A percentile compares a stretch with the other conserved stretches of the same genome.
Conservation (phyloP, 2,329 filamentous ascomycete species). For the Fusarium domesticum region DNA sequence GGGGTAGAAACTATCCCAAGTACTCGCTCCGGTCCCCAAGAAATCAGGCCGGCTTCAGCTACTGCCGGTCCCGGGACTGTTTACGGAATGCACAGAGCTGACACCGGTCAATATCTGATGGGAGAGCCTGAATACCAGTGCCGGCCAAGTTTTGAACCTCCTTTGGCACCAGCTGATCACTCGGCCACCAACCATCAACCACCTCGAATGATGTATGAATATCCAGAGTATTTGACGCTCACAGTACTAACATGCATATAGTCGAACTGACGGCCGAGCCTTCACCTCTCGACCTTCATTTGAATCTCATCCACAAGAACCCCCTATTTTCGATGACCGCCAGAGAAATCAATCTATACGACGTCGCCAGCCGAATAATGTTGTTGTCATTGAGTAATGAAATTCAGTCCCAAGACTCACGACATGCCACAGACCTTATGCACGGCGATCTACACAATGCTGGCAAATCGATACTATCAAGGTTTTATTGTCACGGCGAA, state of each 20-base stretch:
- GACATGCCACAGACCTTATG: neutral
- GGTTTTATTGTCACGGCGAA: no score
- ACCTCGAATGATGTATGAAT: conserved; percentile 28
- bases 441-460: no score
- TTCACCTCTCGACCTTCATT: conserved; percentile 4
- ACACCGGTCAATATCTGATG: neutral
- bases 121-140: neutral
- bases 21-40: conserved; percentile 6
- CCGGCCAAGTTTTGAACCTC: neutral
- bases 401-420: conserved; percentile 1
- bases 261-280: conserved; percentile 13
- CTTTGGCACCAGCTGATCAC: neutral
- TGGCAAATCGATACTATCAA: no score
- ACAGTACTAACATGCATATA: conserved; percentile 2
- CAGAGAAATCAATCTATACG: conserved; percentile 19
- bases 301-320: conserved; percentile 18
- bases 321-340: conserved; percentile 9
- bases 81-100: neutral
- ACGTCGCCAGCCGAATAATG: conserved; percentile 25
- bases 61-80: neutral
- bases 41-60: conserved; percentile 7
- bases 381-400: conserved; percentile 34
- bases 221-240: neutral
- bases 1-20: conserved; percentile 22
- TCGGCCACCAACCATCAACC: conserved; percentile 14